A percentile compares a stretch with the other conserved stretches of the same genome.
phyloP scores from a whole-genome alignment of 2,329 filamentous ascomycete species.

The Lachnellula arida region DNA sequence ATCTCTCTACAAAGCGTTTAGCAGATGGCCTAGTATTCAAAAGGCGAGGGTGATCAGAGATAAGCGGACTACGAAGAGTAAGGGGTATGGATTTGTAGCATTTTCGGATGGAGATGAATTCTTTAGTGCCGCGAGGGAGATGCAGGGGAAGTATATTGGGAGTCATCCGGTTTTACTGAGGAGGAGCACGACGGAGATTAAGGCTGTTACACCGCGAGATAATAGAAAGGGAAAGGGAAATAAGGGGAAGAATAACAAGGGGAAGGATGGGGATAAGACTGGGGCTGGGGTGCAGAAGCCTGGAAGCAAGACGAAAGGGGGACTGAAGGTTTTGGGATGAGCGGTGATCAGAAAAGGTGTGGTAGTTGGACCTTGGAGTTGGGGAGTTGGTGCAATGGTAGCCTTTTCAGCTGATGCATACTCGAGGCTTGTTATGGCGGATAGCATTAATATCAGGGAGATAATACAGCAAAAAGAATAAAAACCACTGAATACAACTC shows the following conservation, averaged over 20 bases:
- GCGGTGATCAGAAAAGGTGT: background rate
- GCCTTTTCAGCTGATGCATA: background rate
- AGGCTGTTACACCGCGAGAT: constrained; percentile 64
- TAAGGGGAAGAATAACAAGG: constrained; percentile 36
- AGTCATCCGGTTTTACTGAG: constrained; percentile 87
- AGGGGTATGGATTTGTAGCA: constrained; percentile 93
- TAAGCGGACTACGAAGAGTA: constrained; percentile 93
- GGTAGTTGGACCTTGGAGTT: background rate
- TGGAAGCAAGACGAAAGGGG: constrained; percentile 64
- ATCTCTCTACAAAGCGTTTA: constrained; percentile 87
- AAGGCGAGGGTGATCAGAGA: constrained; percentile 93
- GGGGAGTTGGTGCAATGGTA: background rate
- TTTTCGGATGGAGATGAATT: constrained; percentile 95
- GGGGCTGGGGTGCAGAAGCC: constrained; percentile 55
- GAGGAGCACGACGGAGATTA: constrained; percentile 89
- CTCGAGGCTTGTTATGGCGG: too few species aligned
- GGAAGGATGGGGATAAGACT: constrained; percentile 34
- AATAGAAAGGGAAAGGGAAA: constrained; percentile 45
- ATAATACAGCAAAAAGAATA: too few species aligned
- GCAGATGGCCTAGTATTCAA: constrained; percentile 79
- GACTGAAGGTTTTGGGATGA: constrained; percentile 55
- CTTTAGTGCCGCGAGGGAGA: constrained; percentile 93
- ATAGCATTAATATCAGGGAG: too few species aligned
- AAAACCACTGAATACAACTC: too few species aligned
- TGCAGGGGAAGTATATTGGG: constrained; percentile 99